These are phyloP conservation scores for Pascua sp. DNA, from an alignment of 1,284 basidiomycete species.

Conservation along the genomic window DNA sequence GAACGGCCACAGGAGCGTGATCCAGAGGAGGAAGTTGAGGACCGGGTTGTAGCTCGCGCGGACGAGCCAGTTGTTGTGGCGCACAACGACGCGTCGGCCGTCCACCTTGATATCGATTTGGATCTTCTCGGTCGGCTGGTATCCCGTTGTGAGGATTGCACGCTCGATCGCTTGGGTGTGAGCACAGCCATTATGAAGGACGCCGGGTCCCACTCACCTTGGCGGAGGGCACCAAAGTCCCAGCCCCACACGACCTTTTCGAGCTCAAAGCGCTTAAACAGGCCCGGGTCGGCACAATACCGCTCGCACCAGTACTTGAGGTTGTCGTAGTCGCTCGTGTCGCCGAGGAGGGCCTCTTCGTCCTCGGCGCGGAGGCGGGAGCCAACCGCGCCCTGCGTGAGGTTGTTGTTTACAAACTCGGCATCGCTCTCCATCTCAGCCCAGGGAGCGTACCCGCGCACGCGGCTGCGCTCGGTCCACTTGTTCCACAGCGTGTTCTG, in stretches of 20 bases:
- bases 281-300: conserved; percentile 60
- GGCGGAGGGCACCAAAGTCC: conserved; percentile 53
- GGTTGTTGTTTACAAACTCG: conserved; percentile 7
- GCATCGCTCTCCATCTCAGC: conserved; percentile 9
- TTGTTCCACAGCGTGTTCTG: conserved; percentile 5
- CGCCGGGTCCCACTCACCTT: not conserved
- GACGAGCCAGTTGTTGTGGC: conserved; percentile 61
- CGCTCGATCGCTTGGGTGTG: conserved; percentile 52
- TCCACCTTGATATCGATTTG: conserved; percentile 54
- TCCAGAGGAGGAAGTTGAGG: conserved; percentile 62
- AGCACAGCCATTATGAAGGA: not conserved
- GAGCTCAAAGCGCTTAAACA: conserved; percentile 65
- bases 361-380: conserved; percentile 1
- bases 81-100: conserved; percentile 55
- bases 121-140: conserved; percentile 53
- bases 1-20: conserved; percentile 65
- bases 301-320: conserved; percentile 67
- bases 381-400: not conserved
- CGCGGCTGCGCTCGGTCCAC: conserved; percentile 3
- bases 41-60: conserved; percentile 61
- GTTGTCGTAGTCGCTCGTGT: not conserved
- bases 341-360: conserved; percentile 16
- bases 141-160: conserved; percentile 57
- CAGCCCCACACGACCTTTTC: conserved; percentile 66
- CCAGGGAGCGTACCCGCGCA: conserved; percentile 11